Evolutionary conservation across 345 rosid species (phyloP).

Genomic region (Camelina neglecta): DNA sequence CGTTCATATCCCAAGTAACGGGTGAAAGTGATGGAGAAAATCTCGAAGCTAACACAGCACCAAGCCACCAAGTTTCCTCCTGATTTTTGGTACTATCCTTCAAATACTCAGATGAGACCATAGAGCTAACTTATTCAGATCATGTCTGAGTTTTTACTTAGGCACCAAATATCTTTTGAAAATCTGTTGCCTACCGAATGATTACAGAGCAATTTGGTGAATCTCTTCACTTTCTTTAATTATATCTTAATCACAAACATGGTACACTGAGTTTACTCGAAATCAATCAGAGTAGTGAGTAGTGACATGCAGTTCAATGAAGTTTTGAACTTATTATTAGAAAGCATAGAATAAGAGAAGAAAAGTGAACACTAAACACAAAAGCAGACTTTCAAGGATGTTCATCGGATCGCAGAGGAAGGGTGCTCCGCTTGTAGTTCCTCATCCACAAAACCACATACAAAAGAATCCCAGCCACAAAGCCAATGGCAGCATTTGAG

Average conservation of each 20-base stretch:
- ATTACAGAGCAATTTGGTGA: too few species aligned
- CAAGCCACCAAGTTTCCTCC: too few species aligned
- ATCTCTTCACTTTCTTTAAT: neutral
- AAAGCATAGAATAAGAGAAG: neutral
- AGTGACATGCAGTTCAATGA: conserved; percentile 12
- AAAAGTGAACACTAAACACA: neutral
- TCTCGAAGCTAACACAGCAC: too few species aligned
- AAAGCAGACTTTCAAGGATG: conserved; percentile 24
- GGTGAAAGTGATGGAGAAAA: too few species aligned
- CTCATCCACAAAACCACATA: conserved; percentile 61
- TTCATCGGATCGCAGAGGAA: conserved; percentile 8
- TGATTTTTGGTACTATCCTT: too few species aligned
- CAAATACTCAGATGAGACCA: too few species aligned
- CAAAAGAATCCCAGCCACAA: conserved; percentile 64
- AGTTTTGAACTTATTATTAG: conserved; percentile 12
- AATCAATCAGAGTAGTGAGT: neutral
- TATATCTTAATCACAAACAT: neutral
- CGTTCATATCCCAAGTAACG: too few species aligned
- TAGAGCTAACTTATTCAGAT: too few species aligned
- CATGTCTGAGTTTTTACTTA: too few species aligned
- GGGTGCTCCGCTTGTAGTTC: conserved; percentile 32
- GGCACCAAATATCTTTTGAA: too few species aligned
- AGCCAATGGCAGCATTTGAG: conserved; percentile 83
- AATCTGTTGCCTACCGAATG: too few species aligned
- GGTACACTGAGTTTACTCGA: neutral